Base-by-base conservation (phyloP, 371 early-diverging fungal species). In the Mortierella sp. region DNA sequence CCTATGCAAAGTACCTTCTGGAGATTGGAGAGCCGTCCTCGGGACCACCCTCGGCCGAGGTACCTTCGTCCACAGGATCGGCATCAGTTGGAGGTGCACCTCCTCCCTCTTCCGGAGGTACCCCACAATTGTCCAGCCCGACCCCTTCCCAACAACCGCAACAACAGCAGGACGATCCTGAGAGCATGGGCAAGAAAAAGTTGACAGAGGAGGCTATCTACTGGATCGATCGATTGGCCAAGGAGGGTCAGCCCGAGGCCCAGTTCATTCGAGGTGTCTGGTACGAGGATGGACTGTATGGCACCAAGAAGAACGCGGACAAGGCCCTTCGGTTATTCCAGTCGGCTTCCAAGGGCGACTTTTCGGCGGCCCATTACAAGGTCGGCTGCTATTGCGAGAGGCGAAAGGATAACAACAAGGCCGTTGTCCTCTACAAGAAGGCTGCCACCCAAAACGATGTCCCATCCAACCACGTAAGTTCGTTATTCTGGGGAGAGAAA, bases 1-100 rank as follows among this genome's bases (percentile, higher is more conserved):
- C 93, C 50, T 94, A 91, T 83, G 93, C 94, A 8, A 91, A 92
- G 85, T 94, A 92, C 76, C 80, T 94, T 66, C 77, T 94, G 19
- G 87, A 89, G 44, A 87, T 91, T 39, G 81, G 83, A 0, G 73
- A 68, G 24, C 64, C 70, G 0, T 61, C 67, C 58, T 11, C 31
- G 14, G 52, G 24, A 7, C 31, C 55, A 34, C 63, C 68, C 0
- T 37, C 48, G n/a, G n/a, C n/a, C n/a, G n/a, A n/a, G n/a, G n/a
- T n/a, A n/a, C 40, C 74, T 11, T 4, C 43, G 6, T 24, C 64
- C 29, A 39, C 69, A 2, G 58, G 58, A 58, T 16, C 58, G n/a
- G n/a, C 22, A 58, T 58, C 34, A 31, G 3, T 34, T n/a, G n/a
- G n/a, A 3, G 52, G 39, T 26, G 64, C 22, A 31, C 11, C 70